phyloP scores from a whole-genome alignment of 129 eudicot genomes.

The Tanacetum coccineum region DNA sequence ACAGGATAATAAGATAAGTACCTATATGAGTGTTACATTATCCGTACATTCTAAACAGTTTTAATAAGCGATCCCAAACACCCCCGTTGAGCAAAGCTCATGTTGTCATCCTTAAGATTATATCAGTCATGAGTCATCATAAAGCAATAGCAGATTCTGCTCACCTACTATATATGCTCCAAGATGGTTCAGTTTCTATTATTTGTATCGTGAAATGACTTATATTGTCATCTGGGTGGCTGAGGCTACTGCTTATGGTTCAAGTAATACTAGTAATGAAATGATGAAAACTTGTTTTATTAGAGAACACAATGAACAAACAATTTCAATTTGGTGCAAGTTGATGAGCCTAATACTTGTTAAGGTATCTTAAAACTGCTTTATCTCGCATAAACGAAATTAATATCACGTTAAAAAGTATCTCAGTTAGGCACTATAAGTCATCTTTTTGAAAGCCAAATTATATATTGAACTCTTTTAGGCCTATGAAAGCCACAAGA shows the following conservation, averaged over 20 bases:
- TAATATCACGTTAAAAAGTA: slow-evolving; percentile 6
- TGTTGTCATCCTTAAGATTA: not conserved
- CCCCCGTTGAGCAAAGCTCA: not conserved
- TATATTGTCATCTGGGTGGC: no score
- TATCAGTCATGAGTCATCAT: not conserved
- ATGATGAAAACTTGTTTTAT: not conserved
- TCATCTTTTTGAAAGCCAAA: slow-evolving; percentile 11
- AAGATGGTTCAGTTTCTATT: not conserved
- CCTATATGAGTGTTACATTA: no score
- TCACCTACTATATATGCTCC: not conserved
- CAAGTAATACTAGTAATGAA: not conserved
- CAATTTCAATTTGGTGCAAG: not conserved
- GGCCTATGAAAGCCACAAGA: slow-evolving; percentile 17
- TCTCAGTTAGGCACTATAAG: slow-evolving; percentile 12
- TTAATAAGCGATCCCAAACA: no score
- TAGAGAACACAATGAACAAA: not conserved
- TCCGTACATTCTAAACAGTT: no score
- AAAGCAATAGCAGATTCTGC: not conserved
- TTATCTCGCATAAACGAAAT: not conserved
- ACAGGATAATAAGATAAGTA: no score
- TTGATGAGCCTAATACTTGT: not conserved
- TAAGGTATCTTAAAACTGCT: not conserved
- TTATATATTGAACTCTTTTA: slow-evolving; percentile 9
- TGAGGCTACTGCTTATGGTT: no score
- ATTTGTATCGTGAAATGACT: not conserved